These are phyloP conservation scores for Teratosphaeria destructans DNA, from an alignment of 2,329 filamentous ascomycete genomes.

Conservation along the genomic window DNA sequence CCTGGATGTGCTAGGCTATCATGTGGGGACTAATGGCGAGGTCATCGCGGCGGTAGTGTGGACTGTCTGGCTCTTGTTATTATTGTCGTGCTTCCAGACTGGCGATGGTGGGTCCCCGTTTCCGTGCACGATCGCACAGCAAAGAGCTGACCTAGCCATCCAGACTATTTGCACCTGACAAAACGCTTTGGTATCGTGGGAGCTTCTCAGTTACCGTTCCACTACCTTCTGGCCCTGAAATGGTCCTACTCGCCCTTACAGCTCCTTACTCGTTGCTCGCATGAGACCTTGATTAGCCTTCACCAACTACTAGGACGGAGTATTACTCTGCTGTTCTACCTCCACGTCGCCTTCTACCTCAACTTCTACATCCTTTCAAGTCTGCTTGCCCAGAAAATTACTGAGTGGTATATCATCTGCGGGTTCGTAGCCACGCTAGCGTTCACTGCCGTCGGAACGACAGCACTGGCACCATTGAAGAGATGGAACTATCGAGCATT, in stretches of 20 bases:
- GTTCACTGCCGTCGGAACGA: constrained; percentile 37
- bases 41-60: constrained; percentile 39
- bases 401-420: constrained; percentile 47
- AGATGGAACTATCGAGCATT: constrained; percentile 42
- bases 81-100: constrained; percentile 41
- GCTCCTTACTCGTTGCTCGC: constrained; percentile 42
- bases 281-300: constrained; percentile 30
- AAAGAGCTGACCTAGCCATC: background rate
- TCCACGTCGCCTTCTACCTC: constrained; percentile 47
- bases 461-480: constrained; percentile 39
- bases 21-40: constrained; percentile 40
- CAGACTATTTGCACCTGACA: constrained; percentile 54
- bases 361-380: constrained; percentile 45
- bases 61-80: constrained; percentile 40
- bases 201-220: constrained; percentile 49
- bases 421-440: constrained; percentile 40
- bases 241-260: constrained; percentile 42
- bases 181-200: constrained; percentile 51
- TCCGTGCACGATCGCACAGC: background rate
- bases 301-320: constrained; percentile 27
- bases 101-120: constrained; percentile 40
- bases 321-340: constrained; percentile 39
- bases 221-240: constrained; percentile 46
- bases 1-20: constrained; percentile 23
- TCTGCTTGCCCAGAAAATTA: constrained; percentile 43